These are phyloP conservation scores for Vitis amurensis DNA, from an alignment of 164 flowering plant genomes.

Conservation along the genomic window DNA sequence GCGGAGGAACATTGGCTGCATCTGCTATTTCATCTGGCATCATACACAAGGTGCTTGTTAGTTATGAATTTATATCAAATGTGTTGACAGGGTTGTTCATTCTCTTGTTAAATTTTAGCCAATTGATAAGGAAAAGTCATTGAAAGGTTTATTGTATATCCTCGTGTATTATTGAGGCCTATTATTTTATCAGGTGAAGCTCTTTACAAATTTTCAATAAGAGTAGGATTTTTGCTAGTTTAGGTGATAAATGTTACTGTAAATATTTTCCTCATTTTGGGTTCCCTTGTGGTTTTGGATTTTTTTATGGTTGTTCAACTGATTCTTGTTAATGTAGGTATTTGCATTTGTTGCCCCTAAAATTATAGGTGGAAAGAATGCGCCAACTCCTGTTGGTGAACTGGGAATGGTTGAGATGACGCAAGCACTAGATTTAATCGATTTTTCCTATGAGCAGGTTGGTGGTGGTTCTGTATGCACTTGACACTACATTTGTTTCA, in stretches of 20 bases:
- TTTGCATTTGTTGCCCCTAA: slow-evolving; percentile 96
- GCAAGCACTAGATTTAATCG: slow-evolving; percentile 78
- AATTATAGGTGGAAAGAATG: slow-evolving; percentile 87
- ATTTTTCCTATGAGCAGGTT: slow-evolving; percentile 90
- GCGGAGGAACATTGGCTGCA: slow-evolving; percentile 95
- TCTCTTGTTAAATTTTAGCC: background rate
- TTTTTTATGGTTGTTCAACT: background rate
- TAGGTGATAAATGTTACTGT: no score
- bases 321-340: slow-evolving; percentile 49
- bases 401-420: slow-evolving; percentile 99
- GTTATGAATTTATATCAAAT: background rate
- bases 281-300: no score
- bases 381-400: slow-evolving; percentile 95
- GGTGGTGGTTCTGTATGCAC: slow-evolving; percentile 6
- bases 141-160: no score
- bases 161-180: no score
- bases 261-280: no score
- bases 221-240: no score
- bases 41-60: slow-evolving; percentile 40
- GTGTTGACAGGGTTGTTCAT: background rate
- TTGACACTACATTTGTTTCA: background rate
- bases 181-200: no score
- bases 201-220: no score
- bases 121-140: background rate
- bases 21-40: slow-evolving; percentile 89